phyloP scores from a whole-genome alignment of 306 rosid species.

The Senna siamea region DNA sequence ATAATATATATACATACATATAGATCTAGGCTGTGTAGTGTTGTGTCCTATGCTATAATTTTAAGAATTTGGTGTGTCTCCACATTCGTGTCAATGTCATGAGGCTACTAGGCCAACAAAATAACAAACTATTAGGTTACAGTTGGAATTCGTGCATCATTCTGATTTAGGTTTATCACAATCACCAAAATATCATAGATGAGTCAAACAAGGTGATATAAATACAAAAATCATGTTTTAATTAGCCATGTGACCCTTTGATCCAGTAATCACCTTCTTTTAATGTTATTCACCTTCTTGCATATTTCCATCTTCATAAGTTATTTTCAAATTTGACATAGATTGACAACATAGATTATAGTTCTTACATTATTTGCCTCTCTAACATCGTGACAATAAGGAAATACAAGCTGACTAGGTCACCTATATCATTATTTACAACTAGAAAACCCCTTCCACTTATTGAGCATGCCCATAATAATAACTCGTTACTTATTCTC shows the following conservation, averaged over 20 bases:
- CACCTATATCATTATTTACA: not conserved
- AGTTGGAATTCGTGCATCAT: not conserved
- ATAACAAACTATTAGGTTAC: slow-evolving; percentile 1
- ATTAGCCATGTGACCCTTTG: not conserved
- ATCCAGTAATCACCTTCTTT: not conserved
- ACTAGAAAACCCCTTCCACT: slow-evolving; percentile 6
- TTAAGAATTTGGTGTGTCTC: no score
- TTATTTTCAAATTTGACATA: not conserved
- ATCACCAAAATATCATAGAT: not conserved
- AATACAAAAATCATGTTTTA: not conserved
- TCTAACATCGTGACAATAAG: slow-evolving; percentile 6
- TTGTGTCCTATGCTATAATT: no score
- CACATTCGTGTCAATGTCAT: no score
- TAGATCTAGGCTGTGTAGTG: no score
- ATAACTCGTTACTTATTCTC: not conserved
- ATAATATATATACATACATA: no score
- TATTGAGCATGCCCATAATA: not conserved
- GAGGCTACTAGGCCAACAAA: slow-evolving; percentile 19
- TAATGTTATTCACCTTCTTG: not conserved
- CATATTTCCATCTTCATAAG: not conserved
- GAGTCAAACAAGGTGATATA: not conserved
- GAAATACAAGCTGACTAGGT: not conserved
- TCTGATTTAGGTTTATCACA: not conserved
- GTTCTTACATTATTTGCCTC: not conserved
- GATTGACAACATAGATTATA: not conserved